These are phyloP conservation scores for Silene uniflora DNA, from an alignment of 148 eudicot species.

Conservation along the genomic window DNA sequence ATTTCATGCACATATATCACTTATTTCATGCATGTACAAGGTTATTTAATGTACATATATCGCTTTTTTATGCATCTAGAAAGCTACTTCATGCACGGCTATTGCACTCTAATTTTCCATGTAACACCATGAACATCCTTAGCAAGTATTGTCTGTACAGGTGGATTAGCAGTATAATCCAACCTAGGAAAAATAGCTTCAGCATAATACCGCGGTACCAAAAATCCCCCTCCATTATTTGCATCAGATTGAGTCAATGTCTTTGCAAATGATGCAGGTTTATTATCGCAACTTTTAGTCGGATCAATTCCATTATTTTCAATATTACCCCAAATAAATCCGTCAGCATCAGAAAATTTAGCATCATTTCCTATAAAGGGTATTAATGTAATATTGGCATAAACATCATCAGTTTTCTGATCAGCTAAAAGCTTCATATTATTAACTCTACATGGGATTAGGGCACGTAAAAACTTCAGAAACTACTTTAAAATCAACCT, in stretches of 20 bases:
- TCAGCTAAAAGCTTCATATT: conserved; percentile 60
- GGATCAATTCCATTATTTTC: not conserved
- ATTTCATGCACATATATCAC: too few species aligned
- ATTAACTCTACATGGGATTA: conserved; percentile 53
- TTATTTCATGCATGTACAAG: too few species aligned
- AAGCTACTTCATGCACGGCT: too few species aligned
- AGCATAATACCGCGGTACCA: conserved; percentile 84
- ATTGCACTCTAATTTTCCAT: too few species aligned
- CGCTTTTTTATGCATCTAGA: too few species aligned
- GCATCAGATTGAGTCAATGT: too few species aligned
- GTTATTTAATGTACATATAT: too few species aligned
- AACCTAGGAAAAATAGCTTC: too few species aligned
- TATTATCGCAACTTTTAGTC: conserved; percentile 35
- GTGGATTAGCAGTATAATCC: too few species aligned
- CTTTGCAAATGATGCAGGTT: conserved; percentile 69
- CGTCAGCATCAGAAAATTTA: conserved; percentile 33
- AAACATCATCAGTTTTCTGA: conserved; percentile 72
- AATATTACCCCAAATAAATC: conserved; percentile 26
- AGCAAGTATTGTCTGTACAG: too few species aligned
- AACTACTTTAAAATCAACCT: too few species aligned
- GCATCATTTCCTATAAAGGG: conserved; percentile 39
- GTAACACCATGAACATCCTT: too few species aligned
- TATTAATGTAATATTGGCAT: conserved; percentile 50
- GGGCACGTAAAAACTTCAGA: conserved; percentile 49
- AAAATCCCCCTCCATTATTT: conserved; percentile 94